A percentile compares a stretch with the other conserved stretches of the same genome.
phyloP scores from a whole-genome alignment of 176 grass and related monocot species.

The Avena insularis region DNA sequence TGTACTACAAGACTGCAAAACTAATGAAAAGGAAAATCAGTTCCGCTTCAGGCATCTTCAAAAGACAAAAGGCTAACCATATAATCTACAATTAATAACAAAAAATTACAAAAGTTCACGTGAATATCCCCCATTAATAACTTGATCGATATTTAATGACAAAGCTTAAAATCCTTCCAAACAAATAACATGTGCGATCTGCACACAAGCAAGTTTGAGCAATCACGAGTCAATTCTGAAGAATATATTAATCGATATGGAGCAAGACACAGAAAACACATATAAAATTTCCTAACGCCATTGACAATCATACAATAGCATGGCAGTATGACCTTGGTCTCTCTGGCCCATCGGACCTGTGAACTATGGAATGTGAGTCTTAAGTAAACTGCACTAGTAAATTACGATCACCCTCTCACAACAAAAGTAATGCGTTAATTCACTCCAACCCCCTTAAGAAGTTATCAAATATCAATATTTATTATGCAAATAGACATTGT shows the following conservation, averaged over 20 bases:
- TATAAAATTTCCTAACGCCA: background rate
- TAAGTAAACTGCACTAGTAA: slow-evolving; percentile 8
- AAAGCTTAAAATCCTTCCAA: slow-evolving; percentile 3
- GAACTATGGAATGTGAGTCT: slow-evolving; percentile 9
- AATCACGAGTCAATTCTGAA: slow-evolving; percentile 3
- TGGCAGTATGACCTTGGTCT: background rate
- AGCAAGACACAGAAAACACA: background rate
- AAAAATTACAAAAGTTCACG: background rate
- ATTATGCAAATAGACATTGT: background rate
- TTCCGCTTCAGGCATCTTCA: background rate
- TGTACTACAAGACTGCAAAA: background rate
- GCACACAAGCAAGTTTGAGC: slow-evolving; percentile 20
- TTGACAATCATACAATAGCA: slow-evolving; percentile 5
- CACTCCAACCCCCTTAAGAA: background rate
- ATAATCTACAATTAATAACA: background rate
- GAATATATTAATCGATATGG: background rate
- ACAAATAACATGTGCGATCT: background rate
- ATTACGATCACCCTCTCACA: background rate
- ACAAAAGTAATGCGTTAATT: background rate
- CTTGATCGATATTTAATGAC: background rate
- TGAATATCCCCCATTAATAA: background rate
- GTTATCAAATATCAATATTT: background rate
- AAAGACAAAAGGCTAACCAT: slow-evolving; percentile 9
- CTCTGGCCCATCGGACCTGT: background rate
- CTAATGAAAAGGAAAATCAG: slow-evolving; percentile 7